Evolutionary conservation across 1,284 basidiomycete species (phyloP).

Genomic region (Fomitopsis schrenkii): DNA sequence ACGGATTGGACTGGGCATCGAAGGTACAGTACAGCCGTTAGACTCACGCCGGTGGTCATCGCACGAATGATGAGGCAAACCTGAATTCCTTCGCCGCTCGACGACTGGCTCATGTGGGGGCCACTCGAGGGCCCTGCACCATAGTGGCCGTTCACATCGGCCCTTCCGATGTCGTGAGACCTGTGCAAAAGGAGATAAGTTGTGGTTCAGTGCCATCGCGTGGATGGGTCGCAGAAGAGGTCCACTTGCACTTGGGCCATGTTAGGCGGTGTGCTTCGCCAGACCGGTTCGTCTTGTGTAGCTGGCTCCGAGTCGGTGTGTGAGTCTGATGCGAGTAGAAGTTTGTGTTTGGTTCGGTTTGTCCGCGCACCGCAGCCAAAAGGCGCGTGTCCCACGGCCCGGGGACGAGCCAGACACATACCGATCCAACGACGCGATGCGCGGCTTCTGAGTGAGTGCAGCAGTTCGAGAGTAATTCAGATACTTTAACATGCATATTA

Average conservation of each 20-base stretch:
- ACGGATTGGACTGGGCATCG: background rate
- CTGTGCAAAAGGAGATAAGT: background rate
- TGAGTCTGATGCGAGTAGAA: background rate
- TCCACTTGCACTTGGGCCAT: conserved; percentile 3
- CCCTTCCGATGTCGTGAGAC: background rate
- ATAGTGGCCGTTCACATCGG: background rate
- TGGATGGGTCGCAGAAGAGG: background rate
- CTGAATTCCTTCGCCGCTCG: conserved; percentile 1
- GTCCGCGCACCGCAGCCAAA: background rate
- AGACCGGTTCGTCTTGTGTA: conserved; percentile 9
- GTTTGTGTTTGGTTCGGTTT: conserved; percentile 7
- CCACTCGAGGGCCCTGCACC: background rate
- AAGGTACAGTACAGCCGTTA: background rate
- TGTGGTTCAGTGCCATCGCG: background rate
- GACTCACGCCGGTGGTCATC: background rate
- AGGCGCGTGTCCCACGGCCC: background rate
- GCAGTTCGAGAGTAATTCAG: background rate
- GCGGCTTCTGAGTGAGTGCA: background rate
- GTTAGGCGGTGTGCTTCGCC: background rate
- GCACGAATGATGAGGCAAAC: background rate
- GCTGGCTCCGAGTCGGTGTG: background rate
- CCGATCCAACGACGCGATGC: background rate
- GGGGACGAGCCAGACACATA: too few species aligned
- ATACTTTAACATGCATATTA: background rate
- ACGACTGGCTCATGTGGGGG: background rate